Evolutionary conservation across 306 rosid genomes (phyloP).

Genomic region (Quercus bicolor): DNA sequence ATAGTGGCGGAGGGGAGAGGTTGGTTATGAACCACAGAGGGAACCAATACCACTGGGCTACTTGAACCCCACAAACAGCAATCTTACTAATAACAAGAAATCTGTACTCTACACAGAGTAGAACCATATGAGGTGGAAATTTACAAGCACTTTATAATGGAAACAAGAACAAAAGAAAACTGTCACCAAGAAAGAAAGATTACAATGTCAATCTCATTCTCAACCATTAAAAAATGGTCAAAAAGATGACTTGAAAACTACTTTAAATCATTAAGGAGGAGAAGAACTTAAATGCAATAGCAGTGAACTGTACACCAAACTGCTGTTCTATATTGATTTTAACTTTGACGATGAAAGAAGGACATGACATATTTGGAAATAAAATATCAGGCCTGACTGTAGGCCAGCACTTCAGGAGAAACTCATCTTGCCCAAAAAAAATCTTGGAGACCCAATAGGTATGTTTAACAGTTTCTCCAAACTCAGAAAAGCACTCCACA

Average conservation of each 20-base stretch:
- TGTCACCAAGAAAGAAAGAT: background rate
- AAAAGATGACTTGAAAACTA: background rate
- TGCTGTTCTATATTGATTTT: background rate
- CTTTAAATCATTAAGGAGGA: background rate
- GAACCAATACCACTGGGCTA: too few relatives aligned
- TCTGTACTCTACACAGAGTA: background rate
- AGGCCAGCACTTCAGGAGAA: background rate
- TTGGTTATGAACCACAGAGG: too few relatives aligned
- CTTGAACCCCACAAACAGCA: too few relatives aligned
- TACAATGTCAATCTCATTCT: background rate
- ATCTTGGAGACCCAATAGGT: background rate
- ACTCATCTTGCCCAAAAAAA: background rate
- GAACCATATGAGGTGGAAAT: background rate
- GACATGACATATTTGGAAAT: background rate
- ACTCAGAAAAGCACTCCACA: background rate
- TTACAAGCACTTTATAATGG: background rate
- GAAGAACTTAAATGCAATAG: background rate
- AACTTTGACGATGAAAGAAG: background rate
- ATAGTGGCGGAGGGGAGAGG: too few relatives aligned
- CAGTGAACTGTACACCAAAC: too few relatives aligned
- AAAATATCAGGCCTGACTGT: background rate
- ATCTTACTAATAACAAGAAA: background rate
- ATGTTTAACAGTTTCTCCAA: background rate
- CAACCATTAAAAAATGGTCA: slow-evolving; percentile 12
- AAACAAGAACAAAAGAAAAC: slow-evolving; percentile 7